phyloP scores from a whole-genome alignment of 176 grass and related monocot genomes.

The Neostapfia colusana region DNA sequence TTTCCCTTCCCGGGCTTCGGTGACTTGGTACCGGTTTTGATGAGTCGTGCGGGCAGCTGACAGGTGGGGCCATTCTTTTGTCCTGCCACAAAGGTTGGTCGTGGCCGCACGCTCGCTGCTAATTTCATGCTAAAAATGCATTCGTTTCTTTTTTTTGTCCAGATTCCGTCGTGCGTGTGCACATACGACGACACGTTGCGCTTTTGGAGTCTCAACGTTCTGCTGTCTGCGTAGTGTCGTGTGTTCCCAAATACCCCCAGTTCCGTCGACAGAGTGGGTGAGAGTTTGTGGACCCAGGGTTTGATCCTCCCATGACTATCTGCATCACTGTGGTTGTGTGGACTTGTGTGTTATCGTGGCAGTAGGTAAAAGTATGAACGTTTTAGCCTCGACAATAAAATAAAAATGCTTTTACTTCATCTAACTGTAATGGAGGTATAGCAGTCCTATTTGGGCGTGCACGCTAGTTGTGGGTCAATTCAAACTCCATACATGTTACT shows the following conservation, averaged over 20 bases:
- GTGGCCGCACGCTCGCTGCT: slow-evolving; percentile 62
- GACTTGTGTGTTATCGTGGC: background rate
- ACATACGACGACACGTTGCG: slow-evolving; percentile 35
- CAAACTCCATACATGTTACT: background rate
- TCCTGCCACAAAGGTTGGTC: slow-evolving; percentile 38
- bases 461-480: background rate
- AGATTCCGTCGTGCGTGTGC: slow-evolving; percentile 18
- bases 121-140: background rate
- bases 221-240: background rate
- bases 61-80: slow-evolving; percentile 36
- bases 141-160: background rate
- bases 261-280: slow-evolving; percentile 7
- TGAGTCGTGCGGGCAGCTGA: slow-evolving; percentile 54
- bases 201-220: background rate
- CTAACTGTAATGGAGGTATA: background rate
- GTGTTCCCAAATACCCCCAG: slow-evolving; percentile 26
- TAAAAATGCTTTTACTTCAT: slow-evolving; percentile 17
- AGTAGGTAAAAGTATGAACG: slow-evolving; percentile 3
- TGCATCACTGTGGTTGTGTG: background rate
- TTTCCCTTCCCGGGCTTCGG: too few species aligned
- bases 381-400: background rate
- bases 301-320: slow-evolving; percentile 1
- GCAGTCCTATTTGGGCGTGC: background rate
- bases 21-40: slow-evolving; percentile 47
- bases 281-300: background rate